These are phyloP conservation scores for Boletus smithii DNA, from an alignment of 1,284 basidiomycete genomes.

Conservation along the genomic window DNA sequence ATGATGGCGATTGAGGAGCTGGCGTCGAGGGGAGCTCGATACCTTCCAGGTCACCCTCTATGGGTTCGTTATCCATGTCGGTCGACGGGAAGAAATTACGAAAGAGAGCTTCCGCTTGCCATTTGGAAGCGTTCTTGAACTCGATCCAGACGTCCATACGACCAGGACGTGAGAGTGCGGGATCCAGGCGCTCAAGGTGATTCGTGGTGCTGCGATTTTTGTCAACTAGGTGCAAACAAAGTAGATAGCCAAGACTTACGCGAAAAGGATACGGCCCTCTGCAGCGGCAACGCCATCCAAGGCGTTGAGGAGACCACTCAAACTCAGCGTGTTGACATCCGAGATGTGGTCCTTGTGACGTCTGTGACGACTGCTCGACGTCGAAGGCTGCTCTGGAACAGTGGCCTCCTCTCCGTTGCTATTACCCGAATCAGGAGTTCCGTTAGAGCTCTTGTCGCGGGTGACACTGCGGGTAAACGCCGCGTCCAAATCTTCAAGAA, in stretches of 20 bases:
- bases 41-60: conserved; percentile 49
- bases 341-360: conserved; percentile 58
- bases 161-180: conserved; percentile 79
- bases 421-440: conserved; percentile 41
- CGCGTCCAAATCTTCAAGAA: conserved; percentile 82
- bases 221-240: conserved; percentile 1
- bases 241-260: conserved; percentile 45
- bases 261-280: conserved; percentile 80
- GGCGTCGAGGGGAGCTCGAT: conserved; percentile 45
- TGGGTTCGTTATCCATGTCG: conserved; percentile 45
- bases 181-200: conserved; percentile 79
- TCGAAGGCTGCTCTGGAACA: conserved; percentile 30
- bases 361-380: conserved; percentile 39
- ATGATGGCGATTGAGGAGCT: conserved; percentile 30
- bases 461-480: conserved; percentile 73
- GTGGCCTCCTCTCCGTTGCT: conserved; percentile 38
- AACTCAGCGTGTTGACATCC: conserved; percentile 75
- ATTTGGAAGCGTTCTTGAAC: conserved; percentile 78
- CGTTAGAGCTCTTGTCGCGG: conserved; percentile 51
- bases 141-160: conserved; percentile 90
- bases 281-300: conserved; percentile 84
- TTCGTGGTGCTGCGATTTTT: conserved; percentile 62
- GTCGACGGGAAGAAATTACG: conserved; percentile 80
- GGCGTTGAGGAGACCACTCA: conserved; percentile 80
- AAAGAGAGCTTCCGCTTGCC: conserved; percentile 80